Conservation (phyloP, 2,329 filamentous ascomycete genomes). For the Teratosphaeria viscida region DNA sequence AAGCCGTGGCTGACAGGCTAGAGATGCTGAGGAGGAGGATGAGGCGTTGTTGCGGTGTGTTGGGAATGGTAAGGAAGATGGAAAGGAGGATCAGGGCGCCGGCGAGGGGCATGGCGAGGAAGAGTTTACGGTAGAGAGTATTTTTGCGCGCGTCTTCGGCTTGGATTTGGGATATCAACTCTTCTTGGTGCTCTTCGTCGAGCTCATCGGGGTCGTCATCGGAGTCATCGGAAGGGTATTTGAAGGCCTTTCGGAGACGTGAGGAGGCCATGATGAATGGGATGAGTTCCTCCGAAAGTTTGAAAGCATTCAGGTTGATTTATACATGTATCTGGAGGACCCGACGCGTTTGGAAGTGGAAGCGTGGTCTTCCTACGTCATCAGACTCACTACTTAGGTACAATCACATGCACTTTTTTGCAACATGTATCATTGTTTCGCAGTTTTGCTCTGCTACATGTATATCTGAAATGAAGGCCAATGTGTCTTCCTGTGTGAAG, state of each 20-base stretch:
- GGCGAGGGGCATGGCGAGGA: constrained; percentile 51
- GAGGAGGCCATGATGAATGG: constrained; percentile 33
- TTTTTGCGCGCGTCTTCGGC: constrained; percentile 39
- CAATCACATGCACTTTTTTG: not conserved
- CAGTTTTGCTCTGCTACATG: too few species aligned
- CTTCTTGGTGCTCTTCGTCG: constrained; percentile 65
- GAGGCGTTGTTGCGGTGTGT: constrained; percentile 29
- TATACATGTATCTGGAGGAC: not conserved
- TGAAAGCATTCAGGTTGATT: too few species aligned
- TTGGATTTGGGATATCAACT: constrained; percentile 47
- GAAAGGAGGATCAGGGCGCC: constrained; percentile 46
- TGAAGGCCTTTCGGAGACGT: constrained; percentile 66
- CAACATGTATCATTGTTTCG: not conserved
- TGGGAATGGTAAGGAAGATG: constrained; percentile 33
- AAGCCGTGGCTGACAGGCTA: constrained; percentile 53
- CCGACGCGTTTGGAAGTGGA: not conserved
- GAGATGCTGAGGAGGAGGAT: constrained; percentile 50
- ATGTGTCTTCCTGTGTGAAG: not conserved
- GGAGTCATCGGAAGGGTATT: constrained; percentile 55
- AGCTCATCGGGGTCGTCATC: constrained; percentile 48
- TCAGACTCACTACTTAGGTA: not conserved
- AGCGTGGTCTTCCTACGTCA: not conserved
- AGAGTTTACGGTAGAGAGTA: constrained; percentile 30
- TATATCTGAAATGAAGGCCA: too few species aligned
- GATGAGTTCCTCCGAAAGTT: not conserved